Conservation (phyloP, 2,329 filamentous ascomycete genomes). For the Didymella arachidicola region DNA sequence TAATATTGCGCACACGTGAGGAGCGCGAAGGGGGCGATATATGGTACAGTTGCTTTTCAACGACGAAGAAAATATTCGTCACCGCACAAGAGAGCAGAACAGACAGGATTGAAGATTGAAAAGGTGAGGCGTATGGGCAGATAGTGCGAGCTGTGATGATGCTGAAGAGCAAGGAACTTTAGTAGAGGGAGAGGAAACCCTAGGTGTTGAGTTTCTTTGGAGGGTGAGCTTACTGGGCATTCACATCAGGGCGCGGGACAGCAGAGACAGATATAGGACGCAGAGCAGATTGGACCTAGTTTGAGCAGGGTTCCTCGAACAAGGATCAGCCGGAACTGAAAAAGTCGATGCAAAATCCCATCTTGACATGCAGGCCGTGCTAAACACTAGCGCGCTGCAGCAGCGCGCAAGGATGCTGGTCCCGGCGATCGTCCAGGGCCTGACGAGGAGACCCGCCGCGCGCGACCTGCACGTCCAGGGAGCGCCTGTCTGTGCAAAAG, state of each 20-base stretch:
- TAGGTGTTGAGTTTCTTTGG: conserved; percentile 2
- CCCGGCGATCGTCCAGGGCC: conserved; percentile 23
- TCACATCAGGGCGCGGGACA: conserved; percentile 15
- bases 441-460: conserved; percentile 22
- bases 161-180: conserved; percentile 4
- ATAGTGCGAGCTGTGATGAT: not conserved
- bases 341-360: conserved; percentile 26
- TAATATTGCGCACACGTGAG: conserved; percentile 35
- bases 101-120: not conserved
- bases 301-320: conserved; percentile 14
- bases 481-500: conserved; percentile 10
- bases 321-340: conserved; percentile 23
- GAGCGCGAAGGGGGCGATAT: conserved; percentile 12
- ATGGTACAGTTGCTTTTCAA: conserved; percentile 8
- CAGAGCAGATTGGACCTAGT: conserved; percentile 23
- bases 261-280: conserved; percentile 22
- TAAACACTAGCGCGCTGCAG: conserved; percentile 18
- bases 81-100: not conserved
- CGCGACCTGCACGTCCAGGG: conserved; percentile 18
- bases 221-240: conserved; percentile 18
- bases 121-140: not conserved
- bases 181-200: not conserved
- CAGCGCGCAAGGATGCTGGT: conserved; percentile 17
- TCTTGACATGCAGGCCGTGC: conserved; percentile 24
- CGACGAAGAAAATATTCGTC: not conserved